Evolutionary conservation across 2,329 filamentous ascomycete genomes (phyloP).

Genomic region (Reticulascus tulasneorum): DNA sequence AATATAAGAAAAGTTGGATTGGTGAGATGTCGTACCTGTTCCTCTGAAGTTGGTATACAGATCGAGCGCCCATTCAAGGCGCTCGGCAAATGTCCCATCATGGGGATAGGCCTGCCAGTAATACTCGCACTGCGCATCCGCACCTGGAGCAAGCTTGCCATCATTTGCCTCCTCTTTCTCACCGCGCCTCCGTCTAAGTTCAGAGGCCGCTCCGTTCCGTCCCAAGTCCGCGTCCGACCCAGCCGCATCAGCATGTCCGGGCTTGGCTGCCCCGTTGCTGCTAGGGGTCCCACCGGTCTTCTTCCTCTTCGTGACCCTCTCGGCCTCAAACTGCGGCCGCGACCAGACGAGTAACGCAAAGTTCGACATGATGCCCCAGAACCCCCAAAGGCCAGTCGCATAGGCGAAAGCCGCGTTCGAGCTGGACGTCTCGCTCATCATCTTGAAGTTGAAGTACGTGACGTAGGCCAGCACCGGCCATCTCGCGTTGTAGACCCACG

Average conservation of each 20-base stretch:
- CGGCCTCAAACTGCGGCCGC: slow-evolving; percentile 53
- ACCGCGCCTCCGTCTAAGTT: slow-evolving; percentile 5
- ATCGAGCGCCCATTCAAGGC: slow-evolving; percentile 54
- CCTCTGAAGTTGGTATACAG: slow-evolving; percentile 52
- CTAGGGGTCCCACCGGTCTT: slow-evolving; percentile 1
- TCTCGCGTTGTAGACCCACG: slow-evolving; percentile 45
- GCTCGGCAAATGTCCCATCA: slow-evolving; percentile 40
- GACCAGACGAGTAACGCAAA: slow-evolving; percentile 49
- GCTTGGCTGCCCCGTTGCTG: no score
- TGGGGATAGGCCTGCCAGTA: slow-evolving; percentile 59
- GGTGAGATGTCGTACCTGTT: slow-evolving; percentile 40
- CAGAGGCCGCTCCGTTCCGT: background rate
- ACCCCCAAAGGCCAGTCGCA: slow-evolving; percentile 42
- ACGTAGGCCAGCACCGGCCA: slow-evolving; percentile 46
- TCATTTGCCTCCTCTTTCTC: slow-evolving; percentile 9
- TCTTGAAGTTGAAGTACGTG: slow-evolving; percentile 37
- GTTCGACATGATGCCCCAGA: slow-evolving; percentile 48
- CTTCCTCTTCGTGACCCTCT: slow-evolving; percentile 40
- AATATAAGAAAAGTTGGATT: background rate
- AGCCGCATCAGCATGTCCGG: no score
- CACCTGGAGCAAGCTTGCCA: slow-evolving; percentile 5
- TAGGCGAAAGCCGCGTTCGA: slow-evolving; percentile 49
- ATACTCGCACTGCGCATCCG: slow-evolving; percentile 38
- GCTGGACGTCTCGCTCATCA: slow-evolving; percentile 41
- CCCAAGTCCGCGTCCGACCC: slow-evolving; percentile 1